Percentiles rank a stretch among this genome's conserved stretches.
phyloP scores from a whole-genome alignment of 768 basidiomycete species.

The Filobasidium floriforme region DNA sequence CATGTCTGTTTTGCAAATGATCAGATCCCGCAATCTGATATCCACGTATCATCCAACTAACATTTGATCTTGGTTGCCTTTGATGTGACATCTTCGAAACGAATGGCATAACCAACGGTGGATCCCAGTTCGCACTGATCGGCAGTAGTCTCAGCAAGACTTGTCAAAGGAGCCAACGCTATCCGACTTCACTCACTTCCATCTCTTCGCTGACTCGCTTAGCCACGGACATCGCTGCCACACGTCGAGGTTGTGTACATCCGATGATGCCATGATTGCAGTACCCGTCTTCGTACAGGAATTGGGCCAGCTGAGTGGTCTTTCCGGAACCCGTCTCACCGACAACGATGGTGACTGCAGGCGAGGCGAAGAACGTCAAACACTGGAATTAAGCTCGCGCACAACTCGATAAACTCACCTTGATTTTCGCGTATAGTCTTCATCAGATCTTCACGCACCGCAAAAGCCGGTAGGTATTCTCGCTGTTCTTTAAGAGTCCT shows the following conservation, averaged over 20 bases:
- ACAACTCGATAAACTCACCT: slow-evolving; percentile 51
- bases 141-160: neutral
- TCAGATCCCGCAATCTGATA: neutral
- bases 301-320: slow-evolving; percentile 92
- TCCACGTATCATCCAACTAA: slow-evolving; percentile 45
- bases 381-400: neutral
- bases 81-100: slow-evolving; percentile 95
- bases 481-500: slow-evolving; percentile 88
- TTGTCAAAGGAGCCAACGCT: neutral
- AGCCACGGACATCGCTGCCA: slow-evolving; percentile 99
- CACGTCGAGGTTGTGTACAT: slow-evolving; percentile 96
- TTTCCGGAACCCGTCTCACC: slow-evolving; percentile 99
- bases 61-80: slow-evolving; percentile 95
- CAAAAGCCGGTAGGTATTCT: slow-evolving; percentile 95
- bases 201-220: slow-evolving; percentile 99
- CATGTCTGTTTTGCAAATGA: slow-evolving; percentile 64
- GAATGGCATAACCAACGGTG: slow-evolving; percentile 92
- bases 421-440: slow-evolving; percentile 86
- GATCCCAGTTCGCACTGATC: slow-evolving; percentile 77
- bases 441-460: slow-evolving; percentile 87
- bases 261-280: slow-evolving; percentile 81
- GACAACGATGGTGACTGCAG: slow-evolving; percentile 78
- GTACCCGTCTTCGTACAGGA: slow-evolving; percentile 94
- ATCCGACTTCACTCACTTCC: slow-evolving; percentile 57
- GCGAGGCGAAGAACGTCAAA: no score